Base-by-base conservation (phyloP, 208 protist genomes). In the Trypanosoma rangeli region DNA sequence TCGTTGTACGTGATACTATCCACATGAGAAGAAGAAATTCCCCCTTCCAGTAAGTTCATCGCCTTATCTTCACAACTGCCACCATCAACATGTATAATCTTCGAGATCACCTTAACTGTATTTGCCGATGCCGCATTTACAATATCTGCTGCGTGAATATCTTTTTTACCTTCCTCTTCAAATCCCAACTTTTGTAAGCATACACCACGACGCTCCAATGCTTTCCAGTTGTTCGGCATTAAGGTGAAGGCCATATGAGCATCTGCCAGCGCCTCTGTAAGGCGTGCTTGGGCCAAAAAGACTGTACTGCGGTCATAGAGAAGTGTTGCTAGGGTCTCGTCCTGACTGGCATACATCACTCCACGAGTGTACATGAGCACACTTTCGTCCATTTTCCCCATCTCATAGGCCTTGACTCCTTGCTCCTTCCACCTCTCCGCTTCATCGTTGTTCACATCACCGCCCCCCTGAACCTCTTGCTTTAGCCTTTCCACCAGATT, bases 371-470 rank as follows among this genome's bases (percentile, higher is more conserved):
- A 95, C 64, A 80, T 86, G 5, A 93, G 35, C 18, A 85, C 62
- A 16, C 78, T 74, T 56, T 89, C 78, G 29, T 83, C 64, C 15
- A 82, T 71, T 57, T 81, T 76, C 13, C 74, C 58, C 2, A 48
- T 54, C 29, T 64, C 64, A 70, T 85, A 95, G 46, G 87, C 78
- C 13, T 83, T 39, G 62, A 89, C 92, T 35, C 90, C 90, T 52
- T 84, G 86, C 39, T 90, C 79, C 66, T 95, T 94, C 90, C 90
- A 94, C 64, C 73, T 44, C n/a, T 82, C 37, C 42, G 90, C 87
- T 39, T 88, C 74, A 1, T 56, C 50, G 29, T 94, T 80, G 59
- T 87, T 80, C 12, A 89, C 56, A 26, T 76, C 67, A 52, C 76
- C 76, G 8, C 83, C 82, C 13, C 35, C 44, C 18, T 61, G 53